Base-by-base conservation (phyloP, 495 filamentous ascomycete species). In the Chaetomium tenue region DNA sequence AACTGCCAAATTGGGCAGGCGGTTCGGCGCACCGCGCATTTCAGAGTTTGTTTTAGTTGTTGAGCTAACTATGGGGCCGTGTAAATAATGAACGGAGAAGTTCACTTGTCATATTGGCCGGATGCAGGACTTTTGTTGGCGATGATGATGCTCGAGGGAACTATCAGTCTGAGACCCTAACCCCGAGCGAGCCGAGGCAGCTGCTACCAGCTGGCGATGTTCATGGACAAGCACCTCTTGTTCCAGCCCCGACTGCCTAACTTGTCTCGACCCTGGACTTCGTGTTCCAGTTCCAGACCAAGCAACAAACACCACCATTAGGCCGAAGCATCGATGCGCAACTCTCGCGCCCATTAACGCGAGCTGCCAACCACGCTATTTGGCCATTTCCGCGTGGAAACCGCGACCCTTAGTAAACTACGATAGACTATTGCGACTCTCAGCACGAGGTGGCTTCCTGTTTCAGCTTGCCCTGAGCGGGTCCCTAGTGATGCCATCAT, bases 401-500 rank as follows among this genome's bases (percentile, higher is more conserved):
- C 15, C 26, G 28, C 33, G 13, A 30, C 0, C 28, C 18, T 28
- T 20, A 18, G 26, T 28, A 5, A 40, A 40, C 30, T 6, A 20
- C n/a, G 15, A 39, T 23, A 25, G 3, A 15, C 26, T 8, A 33
- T 16, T 1, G 5, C 52, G 18, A 55, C 52, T 30, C 5, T 50
- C 26, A 5, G 44, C 5, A 28, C 11, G 16, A 7, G 0, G 16
- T 20, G 12, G 18, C 16, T 48, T 25, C 30, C 58, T 16, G 11
- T 8, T 5, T 23, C 57, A 25, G 15, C 57, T 37, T 20, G 46
- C 37, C 30, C 59, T 22, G 22, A 13, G 59, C 47, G 33, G 59
- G 47, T 39, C 28, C 0, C 57, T 25, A 54, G 60, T 62, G 50
- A 62, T 54, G 60, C 60, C 44, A 55, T 62, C 60, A 54, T 62